These are phyloP conservation scores for Erythrophleum fordii DNA, from an alignment of 306 rosid species.

Conservation along the genomic window DNA sequence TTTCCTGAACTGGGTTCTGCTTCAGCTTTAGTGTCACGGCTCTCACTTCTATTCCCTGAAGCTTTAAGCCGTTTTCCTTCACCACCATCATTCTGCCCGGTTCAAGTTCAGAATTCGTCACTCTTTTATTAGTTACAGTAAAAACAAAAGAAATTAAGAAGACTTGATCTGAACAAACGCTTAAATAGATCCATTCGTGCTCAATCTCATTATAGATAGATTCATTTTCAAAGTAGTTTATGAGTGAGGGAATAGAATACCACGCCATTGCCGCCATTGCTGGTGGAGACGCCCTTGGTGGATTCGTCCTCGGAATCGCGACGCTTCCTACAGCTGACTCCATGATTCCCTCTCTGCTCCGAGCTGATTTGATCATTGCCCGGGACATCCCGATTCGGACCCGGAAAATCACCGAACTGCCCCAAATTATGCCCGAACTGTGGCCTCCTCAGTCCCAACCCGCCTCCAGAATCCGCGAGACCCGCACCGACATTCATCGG, in stretches of 20 bases:
- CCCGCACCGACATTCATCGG: slow-evolving; percentile 42
- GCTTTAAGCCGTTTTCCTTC: slow-evolving; percentile 67
- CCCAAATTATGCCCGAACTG: slow-evolving; percentile 48
- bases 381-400: slow-evolving; percentile 49
- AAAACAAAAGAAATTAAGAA: background rate
- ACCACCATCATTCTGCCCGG: slow-evolving; percentile 56
- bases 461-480: slow-evolving; percentile 45
- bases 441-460: slow-evolving; percentile 53
- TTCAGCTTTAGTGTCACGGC: slow-evolving; percentile 54
- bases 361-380: slow-evolving; percentile 43
- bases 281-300: slow-evolving; percentile 57
- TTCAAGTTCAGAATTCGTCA: slow-evolving; percentile 14
- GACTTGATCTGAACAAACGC: slow-evolving; percentile 18
- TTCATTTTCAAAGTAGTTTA: background rate
- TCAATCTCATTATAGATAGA: background rate
- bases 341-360: slow-evolving; percentile 43
- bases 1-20: slow-evolving; percentile 76
- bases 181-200: slow-evolving; percentile 27
- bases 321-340: slow-evolving; percentile 53
- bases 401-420: slow-evolving; percentile 49
- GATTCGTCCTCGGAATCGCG: slow-evolving; percentile 62
- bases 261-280: slow-evolving; percentile 60
- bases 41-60: slow-evolving; percentile 52
- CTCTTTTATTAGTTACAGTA: background rate
- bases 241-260: slow-evolving; percentile 44